Conservation (phyloP, 2,329 filamentous ascomycete genomes). For the Alternaria dauci region DNA sequence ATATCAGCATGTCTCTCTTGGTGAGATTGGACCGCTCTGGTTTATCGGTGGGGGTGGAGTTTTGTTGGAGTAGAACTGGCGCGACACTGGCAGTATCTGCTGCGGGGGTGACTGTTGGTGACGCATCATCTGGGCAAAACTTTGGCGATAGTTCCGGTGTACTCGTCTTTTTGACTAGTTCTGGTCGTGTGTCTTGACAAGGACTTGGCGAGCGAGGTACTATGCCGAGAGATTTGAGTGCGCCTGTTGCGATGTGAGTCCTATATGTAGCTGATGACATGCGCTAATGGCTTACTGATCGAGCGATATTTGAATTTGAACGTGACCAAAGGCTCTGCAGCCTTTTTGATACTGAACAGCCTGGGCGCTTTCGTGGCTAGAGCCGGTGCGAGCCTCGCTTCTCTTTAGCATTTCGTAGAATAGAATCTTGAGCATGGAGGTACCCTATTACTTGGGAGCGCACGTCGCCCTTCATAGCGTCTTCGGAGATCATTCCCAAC, state of each 20-base stretch:
- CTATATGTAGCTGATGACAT: not conserved
- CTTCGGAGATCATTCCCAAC: not conserved
- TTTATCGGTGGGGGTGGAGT: not conserved
- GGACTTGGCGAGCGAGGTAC: not conserved
- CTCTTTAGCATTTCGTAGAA: not conserved
- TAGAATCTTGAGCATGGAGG: not conserved
- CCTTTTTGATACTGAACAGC: not conserved
- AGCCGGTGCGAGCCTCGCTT: not conserved
- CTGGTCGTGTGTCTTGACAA: rapidly evolving
- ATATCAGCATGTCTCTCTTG: not conserved
- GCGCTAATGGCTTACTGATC: not conserved
- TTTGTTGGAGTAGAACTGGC: not conserved
- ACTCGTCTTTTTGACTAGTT: too few relatives aligned
- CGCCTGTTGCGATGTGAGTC: not conserved
- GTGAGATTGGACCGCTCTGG: not conserved
- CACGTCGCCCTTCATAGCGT: not conserved
- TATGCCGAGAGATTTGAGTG: not conserved
- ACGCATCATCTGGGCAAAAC: too few relatives aligned
- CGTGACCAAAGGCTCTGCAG: not conserved
- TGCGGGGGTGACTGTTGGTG: not conserved
- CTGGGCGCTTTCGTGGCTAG: not conserved
- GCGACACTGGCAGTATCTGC: not conserved
- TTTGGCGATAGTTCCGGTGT: not conserved
- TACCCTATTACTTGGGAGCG: not conserved
- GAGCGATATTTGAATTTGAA: not conserved